These are phyloP conservation scores for Ammopiptanthus mongolicus DNA, from an alignment of 306 rosid species.

Conservation along the genomic window DNA sequence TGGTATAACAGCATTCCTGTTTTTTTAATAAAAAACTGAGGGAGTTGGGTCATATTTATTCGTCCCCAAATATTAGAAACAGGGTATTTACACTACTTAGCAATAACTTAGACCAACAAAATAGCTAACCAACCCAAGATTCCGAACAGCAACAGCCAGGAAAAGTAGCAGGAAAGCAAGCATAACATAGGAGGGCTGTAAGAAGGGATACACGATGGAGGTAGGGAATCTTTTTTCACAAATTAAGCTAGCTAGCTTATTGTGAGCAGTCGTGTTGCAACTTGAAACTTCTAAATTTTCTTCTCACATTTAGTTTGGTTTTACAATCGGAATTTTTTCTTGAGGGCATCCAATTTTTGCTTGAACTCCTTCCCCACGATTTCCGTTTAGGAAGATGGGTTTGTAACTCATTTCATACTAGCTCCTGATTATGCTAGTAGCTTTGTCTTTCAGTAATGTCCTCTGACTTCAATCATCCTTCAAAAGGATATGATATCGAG, in stretches of 20 bases:
- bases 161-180: not conserved
- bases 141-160: not conserved
- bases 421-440: slow-evolving; percentile 15
- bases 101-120: not conserved
- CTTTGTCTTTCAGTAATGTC: slow-evolving; percentile 26
- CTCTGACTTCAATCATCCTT: slow-evolving; percentile 15
- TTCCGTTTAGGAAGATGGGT: slow-evolving; percentile 8
- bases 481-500: slow-evolving; percentile 16
- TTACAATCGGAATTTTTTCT: slow-evolving; percentile 16
- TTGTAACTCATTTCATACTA: not conserved
- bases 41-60: not conserved
- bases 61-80: not conserved
- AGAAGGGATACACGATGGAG: slow-evolving; percentile 2
- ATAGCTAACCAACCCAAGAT: not conserved
- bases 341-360: slow-evolving; percentile 10
- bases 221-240: slow-evolving; percentile 15
- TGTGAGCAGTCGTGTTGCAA: not conserved
- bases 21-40: not conserved
- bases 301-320: not conserved
- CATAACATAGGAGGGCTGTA: not conserved
- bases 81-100: not conserved
- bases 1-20: slow-evolving; percentile 33
- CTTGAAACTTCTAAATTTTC: not conserved
- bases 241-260: not conserved
- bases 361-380: not conserved